phyloP scores from a whole-genome alignment of 2,329 filamentous ascomycete genomes.

The Cordyceps javanica region DNA sequence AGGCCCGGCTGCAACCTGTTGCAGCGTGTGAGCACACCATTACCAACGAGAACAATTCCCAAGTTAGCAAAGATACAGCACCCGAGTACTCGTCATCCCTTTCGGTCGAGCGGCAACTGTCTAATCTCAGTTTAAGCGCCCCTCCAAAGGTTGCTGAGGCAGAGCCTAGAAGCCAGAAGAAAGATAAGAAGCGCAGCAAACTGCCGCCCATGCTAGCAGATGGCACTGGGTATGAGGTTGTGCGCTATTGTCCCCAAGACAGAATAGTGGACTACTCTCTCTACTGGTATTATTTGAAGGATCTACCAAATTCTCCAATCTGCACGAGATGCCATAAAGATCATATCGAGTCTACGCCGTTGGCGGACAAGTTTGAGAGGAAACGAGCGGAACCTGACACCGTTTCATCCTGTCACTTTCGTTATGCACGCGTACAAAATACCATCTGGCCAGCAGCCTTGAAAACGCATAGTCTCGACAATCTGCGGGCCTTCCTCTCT shows the following conservation, averaged over 20 bases:
- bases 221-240: constrained; percentile 19
- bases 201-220: constrained; percentile 15
- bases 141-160: not conserved
- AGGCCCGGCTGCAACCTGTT: too few species aligned
- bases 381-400: constrained; percentile 20
- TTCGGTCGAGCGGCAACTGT: not conserved
- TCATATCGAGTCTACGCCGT: constrained; percentile 25
- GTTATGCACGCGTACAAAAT: constrained; percentile 27
- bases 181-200: not conserved
- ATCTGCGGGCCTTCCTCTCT: constrained; percentile 23
- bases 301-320: constrained; percentile 26
- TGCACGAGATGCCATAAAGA: constrained; percentile 37
- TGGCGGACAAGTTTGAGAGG: constrained; percentile 24
- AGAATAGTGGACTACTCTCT: constrained; percentile 23
- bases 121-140: not conserved
- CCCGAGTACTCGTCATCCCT: too few species aligned
- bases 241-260: constrained; percentile 24
- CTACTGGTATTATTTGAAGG: constrained; percentile 26
- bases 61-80: not conserved
- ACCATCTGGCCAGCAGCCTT: constrained; percentile 28
- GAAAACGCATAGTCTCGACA: constrained; percentile 19
- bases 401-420: constrained; percentile 26
- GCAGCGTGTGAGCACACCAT: too few species aligned
- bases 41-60: too few species aligned
- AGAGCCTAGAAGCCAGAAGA: not conserved